Percentiles rank a stretch among this genome's conserved stretches.
Conservation (phyloP, 2,329 filamentous ascomycete genomes). For the Hymenoscyphus fructigenus region DNA sequence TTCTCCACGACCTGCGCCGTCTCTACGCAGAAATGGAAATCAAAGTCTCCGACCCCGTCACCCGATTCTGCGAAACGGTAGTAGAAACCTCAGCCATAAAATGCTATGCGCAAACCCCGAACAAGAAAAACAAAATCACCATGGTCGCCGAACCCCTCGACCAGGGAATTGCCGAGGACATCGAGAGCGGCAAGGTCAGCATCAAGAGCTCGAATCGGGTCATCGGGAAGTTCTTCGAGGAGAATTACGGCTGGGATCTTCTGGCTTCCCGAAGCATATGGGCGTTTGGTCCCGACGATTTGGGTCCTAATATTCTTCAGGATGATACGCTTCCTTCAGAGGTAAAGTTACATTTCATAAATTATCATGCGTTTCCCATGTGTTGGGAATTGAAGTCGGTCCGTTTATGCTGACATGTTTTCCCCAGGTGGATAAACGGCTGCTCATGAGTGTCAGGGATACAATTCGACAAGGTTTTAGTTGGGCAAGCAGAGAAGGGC, state of each 20-base stretch:
- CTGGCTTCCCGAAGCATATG: slow-evolving; percentile 93
- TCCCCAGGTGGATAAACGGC: slow-evolving; percentile 79
- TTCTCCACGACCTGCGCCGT: slow-evolving; percentile 86
- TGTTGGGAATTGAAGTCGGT: slow-evolving; percentile 20
- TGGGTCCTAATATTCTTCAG: slow-evolving; percentile 91
- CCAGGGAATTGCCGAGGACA: slow-evolving; percentile 90
- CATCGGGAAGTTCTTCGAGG: slow-evolving; percentile 95
- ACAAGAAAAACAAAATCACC: slow-evolving; percentile 99
- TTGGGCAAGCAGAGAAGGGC: slow-evolving; percentile 94
- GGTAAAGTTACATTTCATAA: slow-evolving; percentile 44
- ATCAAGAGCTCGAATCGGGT: slow-evolving; percentile 92
- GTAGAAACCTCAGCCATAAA: slow-evolving; percentile 97
- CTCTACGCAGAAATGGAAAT: slow-evolving; percentile 99
- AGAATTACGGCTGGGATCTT: slow-evolving; percentile 95
- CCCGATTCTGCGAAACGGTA: slow-evolving; percentile 95
- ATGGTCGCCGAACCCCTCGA: slow-evolving; percentile 97
- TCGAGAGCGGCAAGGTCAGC: slow-evolving; percentile 84
- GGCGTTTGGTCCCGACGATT: slow-evolving; percentile 96
- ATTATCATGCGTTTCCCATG: slow-evolving; percentile 1
- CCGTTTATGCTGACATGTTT: slow-evolving; percentile 32
- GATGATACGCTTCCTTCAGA: slow-evolving; percentile 94
- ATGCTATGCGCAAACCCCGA: slow-evolving; percentile 95
- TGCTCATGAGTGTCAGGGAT: slow-evolving; percentile 82
- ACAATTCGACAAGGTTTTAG: slow-evolving; percentile 94
- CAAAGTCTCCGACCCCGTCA: slow-evolving; percentile 97